phyloP scores from a whole-genome alignment of 768 basidiomycete genomes.

The Lactifluus subvellereus region DNA sequence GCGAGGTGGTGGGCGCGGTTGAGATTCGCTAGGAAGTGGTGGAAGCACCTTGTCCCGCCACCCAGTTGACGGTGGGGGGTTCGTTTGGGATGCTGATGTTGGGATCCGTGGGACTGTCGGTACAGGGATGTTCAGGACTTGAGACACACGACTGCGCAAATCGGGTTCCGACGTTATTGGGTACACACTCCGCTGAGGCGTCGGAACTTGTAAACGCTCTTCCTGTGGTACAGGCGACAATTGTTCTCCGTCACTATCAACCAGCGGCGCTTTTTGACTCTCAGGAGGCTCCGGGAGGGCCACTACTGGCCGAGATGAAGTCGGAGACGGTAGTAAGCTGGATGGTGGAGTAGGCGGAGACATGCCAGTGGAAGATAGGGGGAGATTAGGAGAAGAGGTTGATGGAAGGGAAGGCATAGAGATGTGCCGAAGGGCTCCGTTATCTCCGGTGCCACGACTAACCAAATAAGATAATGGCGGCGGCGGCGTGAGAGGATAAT shows the following conservation, averaged over 20 bases:
- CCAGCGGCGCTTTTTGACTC: slow-evolving; percentile 38
- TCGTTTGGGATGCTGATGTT: slow-evolving; percentile 5
- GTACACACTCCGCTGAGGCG: slow-evolving; percentile 35
- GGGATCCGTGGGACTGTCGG: slow-evolving; percentile 26
- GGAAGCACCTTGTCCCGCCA: slow-evolving; percentile 72
- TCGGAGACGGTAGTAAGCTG: slow-evolving; percentile 68
- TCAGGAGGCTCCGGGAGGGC: slow-evolving; percentile 47
- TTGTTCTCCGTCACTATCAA: slow-evolving; percentile 41
- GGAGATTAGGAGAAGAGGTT: slow-evolving; percentile 49
- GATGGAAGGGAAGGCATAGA: slow-evolving; percentile 69
- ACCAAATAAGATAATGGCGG: slow-evolving; percentile 89
- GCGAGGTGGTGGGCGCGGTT: slow-evolving; percentile 28
- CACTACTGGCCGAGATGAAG: slow-evolving; percentile 58
- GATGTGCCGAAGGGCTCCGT: slow-evolving; percentile 50
- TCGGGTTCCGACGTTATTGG: slow-evolving; percentile 58
- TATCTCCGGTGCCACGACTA: slow-evolving; percentile 46
- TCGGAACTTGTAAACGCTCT: slow-evolving; percentile 8
- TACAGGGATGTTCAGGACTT: slow-evolving; percentile 22
- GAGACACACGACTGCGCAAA: slow-evolving; percentile 42
- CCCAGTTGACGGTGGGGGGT: slow-evolving; percentile 24
- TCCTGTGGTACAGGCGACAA: slow-evolving; percentile 18
- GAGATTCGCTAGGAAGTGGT: slow-evolving; percentile 55
- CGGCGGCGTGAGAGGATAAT: slow-evolving; percentile 78
- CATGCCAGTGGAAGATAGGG: slow-evolving; percentile 52
- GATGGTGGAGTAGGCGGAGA: slow-evolving; percentile 74